Conservation (phyloP, 139 green algal genomes). For the Picochlorum sp. region DNA sequence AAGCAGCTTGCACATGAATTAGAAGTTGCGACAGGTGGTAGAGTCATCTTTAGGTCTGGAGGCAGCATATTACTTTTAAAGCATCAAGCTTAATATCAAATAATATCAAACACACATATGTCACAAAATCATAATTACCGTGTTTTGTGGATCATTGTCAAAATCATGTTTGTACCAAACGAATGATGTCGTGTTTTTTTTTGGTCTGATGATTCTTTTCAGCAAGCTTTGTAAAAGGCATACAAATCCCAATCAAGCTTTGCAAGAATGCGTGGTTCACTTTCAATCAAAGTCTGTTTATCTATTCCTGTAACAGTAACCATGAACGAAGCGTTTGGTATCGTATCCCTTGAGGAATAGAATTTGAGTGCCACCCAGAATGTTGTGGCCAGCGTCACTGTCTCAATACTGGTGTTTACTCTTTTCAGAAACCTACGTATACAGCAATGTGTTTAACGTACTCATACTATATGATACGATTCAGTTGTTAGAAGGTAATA, state of each 20-base stretch:
- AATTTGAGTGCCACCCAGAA: constrained; percentile 13
- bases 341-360: background rate
- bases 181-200: too few species aligned
- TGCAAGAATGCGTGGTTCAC: background rate
- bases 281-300: background rate
- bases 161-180: too few species aligned
- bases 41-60: constrained; percentile 19
- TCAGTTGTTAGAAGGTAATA: too few species aligned
- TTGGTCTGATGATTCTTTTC: background rate
- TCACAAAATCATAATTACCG: too few species aligned
- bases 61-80: constrained; percentile 25
- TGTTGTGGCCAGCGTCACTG: background rate
- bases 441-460: too few species aligned
- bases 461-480: too few species aligned
- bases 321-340: constrained; percentile 6
- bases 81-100: constrained; percentile 3
- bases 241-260: background rate
- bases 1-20: constrained; percentile 16
- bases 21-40: constrained; percentile 20
- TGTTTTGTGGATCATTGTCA: too few species aligned
- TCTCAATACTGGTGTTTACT: background rate
- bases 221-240: background rate
- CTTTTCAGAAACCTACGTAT: too few species aligned
- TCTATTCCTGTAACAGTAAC: constrained; percentile 1
- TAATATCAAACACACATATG: too few species aligned